phyloP scores from a whole-genome alignment of 441 rosid species.

The Pelargonium fulgidum region DNA sequence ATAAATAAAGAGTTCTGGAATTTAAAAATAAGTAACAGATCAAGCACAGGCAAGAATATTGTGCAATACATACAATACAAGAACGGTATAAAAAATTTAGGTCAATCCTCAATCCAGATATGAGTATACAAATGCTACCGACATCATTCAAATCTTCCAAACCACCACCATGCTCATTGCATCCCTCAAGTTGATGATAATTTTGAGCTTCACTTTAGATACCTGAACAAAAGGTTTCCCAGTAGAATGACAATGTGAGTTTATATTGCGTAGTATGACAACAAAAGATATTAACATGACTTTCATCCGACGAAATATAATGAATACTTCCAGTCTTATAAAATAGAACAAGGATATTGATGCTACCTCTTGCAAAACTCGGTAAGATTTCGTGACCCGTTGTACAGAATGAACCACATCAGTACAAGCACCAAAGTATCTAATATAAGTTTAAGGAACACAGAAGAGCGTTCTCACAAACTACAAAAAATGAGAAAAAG shows the following conservation, averaged over 20 bases:
- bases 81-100: neutral
- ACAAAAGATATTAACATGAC: neutral
- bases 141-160: neutral
- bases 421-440: conserved; percentile 72
- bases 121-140: neutral
- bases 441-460: conserved; percentile 43
- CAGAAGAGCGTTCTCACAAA: neutral
- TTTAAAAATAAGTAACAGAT: too few relatives aligned
- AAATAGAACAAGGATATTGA: neutral
- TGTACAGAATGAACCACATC: conserved; percentile 85
- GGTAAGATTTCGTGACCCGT: conserved; percentile 53
- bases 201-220: neutral
- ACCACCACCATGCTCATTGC: neutral
- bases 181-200: neutral
- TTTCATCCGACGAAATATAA: neutral
- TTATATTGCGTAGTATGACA: too few relatives aligned
- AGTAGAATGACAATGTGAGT: too few relatives aligned
- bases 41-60: too few relatives aligned
- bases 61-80: too few relatives aligned
- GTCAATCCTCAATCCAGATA: neutral
- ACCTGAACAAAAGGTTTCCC: neutral
- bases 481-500: neutral
- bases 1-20: too few relatives aligned
- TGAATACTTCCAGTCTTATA: neutral
- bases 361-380: conserved; percentile 63